A percentile compares a stretch with the other conserved stretches of the same genome.
phyloP scores from a whole-genome alignment of 2,329 filamentous ascomycete genomes.

The Knufia petricola region DNA sequence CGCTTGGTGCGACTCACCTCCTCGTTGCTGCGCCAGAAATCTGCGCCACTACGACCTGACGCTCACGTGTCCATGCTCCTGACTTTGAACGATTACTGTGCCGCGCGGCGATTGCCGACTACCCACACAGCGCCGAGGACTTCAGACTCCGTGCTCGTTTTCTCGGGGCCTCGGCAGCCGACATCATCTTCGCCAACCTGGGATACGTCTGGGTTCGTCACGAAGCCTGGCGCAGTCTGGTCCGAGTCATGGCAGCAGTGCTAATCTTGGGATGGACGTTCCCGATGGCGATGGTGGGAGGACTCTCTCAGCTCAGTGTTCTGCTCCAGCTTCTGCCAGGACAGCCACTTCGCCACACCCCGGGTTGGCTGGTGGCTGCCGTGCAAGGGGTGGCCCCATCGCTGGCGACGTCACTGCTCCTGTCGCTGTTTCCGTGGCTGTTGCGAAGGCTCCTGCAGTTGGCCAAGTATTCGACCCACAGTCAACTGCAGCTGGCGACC shows the following conservation, averaged over 20 bases:
- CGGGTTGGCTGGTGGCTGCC: neutral
- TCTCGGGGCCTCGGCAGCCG: neutral
- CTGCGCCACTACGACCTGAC: neutral
- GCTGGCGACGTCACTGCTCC: constrained; percentile 4
- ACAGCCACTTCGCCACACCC: neutral
- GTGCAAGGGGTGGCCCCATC: constrained; percentile 8
- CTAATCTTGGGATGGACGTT: constrained; percentile 6
- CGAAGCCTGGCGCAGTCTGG: neutral
- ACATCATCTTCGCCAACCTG: constrained; percentile 5
- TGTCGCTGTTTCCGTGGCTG: constrained; percentile 3
- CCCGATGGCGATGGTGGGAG: constrained; percentile 3
- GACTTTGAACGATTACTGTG: neutral
- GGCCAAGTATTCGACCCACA: neutral
- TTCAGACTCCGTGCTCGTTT: neutral
- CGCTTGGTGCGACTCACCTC: neutral
- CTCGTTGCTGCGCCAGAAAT: neutral
- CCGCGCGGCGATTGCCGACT: constrained; percentile 1
- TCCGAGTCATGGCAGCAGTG: neutral
- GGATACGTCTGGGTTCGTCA: neutral
- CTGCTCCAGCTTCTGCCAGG: neutral
- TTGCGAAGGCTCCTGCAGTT: neutral
- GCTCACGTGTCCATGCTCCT: neutral
- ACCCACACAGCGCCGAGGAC: neutral
- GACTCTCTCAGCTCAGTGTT: constrained; percentile 3
- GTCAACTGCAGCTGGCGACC: neutral